A percentile compares a stretch with the other conserved stretches of the same genome.
Evolutionary conservation across 2,329 filamentous ascomycete species (phyloP).

Genomic region (Chrysosporium queenslandicum): DNA sequence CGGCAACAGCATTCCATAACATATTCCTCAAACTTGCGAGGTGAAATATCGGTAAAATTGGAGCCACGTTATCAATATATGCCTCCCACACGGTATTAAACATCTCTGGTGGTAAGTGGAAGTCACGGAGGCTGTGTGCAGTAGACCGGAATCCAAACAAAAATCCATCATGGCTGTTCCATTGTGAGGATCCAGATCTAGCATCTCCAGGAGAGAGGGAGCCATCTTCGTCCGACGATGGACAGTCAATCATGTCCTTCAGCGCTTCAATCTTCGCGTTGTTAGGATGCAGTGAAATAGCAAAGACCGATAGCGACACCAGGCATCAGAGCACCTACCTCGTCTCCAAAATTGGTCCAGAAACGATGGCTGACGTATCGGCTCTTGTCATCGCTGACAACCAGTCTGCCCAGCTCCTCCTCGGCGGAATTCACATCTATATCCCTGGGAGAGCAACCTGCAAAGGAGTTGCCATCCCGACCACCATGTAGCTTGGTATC

Average conservation of each 20-base stretch:
- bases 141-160: constrained; percentile 52
- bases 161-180: constrained; percentile 47
- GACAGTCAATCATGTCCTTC: constrained; percentile 50
- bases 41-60: constrained; percentile 51
- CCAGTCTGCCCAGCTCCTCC: constrained; percentile 47
- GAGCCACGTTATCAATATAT: constrained; percentile 53
- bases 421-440: constrained; percentile 17
- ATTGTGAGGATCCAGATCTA: constrained; percentile 26
- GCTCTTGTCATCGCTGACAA: constrained; percentile 50
- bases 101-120: constrained; percentile 47
- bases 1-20: constrained; percentile 42
- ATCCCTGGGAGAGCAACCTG: constrained; percentile 12
- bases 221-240: constrained; percentile 49
- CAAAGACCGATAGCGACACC: constrained; percentile 6
- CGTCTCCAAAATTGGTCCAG: constrained; percentile 52
- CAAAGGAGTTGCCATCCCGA: background rate
- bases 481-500: background rate
- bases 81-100: constrained; percentile 47
- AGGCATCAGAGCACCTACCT: constrained; percentile 32
- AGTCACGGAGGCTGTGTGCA: constrained; percentile 44
- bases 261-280: constrained; percentile 47
- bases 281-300: background rate
- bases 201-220: constrained; percentile 39
- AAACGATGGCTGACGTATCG: constrained; percentile 54
- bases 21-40: constrained; percentile 44